These are phyloP conservation scores for Mesotaenium endlicherianum DNA, from an alignment of 139 green algal species.

Conservation along the genomic window DNA sequence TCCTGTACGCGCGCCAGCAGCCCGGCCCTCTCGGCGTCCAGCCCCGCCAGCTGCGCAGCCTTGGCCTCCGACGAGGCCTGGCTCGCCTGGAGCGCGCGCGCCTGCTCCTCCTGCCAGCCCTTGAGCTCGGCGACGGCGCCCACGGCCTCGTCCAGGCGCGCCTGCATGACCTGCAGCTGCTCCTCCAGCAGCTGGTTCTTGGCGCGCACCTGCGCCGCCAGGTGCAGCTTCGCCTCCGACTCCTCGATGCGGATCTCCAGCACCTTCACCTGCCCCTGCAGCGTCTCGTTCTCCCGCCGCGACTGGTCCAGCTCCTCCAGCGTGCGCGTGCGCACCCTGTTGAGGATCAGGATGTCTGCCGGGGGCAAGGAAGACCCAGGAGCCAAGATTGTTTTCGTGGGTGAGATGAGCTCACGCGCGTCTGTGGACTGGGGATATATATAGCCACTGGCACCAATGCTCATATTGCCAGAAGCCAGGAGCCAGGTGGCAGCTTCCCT, in stretches of 20 bases:
- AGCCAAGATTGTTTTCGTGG: background rate
- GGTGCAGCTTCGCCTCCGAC: constrained; percentile 35
- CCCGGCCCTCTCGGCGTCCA: background rate
- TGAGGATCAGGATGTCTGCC: constrained; percentile 51
- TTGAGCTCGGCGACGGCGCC: background rate
- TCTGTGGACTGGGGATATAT: background rate
- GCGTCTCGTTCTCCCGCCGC: constrained; percentile 1
- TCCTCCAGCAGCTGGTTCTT: constrained; percentile 35
- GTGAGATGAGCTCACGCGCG: background rate
- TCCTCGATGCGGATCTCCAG: constrained; percentile 30
- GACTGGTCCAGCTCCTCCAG: constrained; percentile 39
- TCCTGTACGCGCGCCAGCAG: background rate
- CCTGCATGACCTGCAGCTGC: constrained; percentile 34
- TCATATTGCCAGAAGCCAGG: background rate
- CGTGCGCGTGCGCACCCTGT: constrained; percentile 37
- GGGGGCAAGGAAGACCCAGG: background rate
- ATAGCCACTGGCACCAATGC: background rate
- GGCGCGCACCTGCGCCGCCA: constrained; percentile 14
- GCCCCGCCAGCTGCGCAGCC: constrained; percentile 1
- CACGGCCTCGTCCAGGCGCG: constrained; percentile 16
- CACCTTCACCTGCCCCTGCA: constrained; percentile 26
- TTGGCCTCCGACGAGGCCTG: constrained; percentile 20
- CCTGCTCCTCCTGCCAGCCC: background rate
- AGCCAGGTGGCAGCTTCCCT: background rate
- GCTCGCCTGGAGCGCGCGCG: background rate